Percentiles rank a stretch among this genome's conserved stretches.
phyloP scores from a whole-genome alignment of 2,329 filamentous ascomycete genomes.

The Cladophialophora immunda region DNA sequence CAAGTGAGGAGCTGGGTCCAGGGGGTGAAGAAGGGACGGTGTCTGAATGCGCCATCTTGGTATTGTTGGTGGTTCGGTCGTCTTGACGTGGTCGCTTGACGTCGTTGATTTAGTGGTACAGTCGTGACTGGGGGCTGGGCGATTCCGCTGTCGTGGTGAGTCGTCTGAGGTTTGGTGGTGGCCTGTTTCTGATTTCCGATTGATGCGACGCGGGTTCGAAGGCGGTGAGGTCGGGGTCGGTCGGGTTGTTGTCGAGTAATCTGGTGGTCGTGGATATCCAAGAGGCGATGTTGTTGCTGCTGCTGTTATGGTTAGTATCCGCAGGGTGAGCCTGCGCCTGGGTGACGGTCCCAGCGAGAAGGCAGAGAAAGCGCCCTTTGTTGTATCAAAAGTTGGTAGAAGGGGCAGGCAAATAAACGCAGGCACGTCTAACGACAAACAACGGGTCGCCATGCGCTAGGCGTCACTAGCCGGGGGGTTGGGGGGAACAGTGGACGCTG shows the following conservation, averaged over 20 bases:
- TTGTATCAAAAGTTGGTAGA: slow-evolving; percentile 5
- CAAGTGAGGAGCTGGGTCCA: slow-evolving; percentile 53
- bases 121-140: neutral
- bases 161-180: slow-evolving; percentile 9
- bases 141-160: slow-evolving; percentile 7
- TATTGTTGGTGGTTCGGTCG: slow-evolving; percentile 3
- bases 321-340: slow-evolving; percentile 14
- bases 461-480: slow-evolving; percentile 1
- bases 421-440: slow-evolving; percentile 11
- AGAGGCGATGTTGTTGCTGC: slow-evolving; percentile 7
- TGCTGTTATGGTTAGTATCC: slow-evolving; percentile 35
- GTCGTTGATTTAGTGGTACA: slow-evolving; percentile 1
- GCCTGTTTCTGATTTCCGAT: slow-evolving; percentile 7
- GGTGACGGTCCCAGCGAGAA: slow-evolving; percentile 7
- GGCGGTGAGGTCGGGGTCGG: slow-evolving; percentile 27
- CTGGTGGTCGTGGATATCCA: slow-evolving; percentile 3
- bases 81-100: slow-evolving; percentile 11
- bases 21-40: slow-evolving; percentile 48
- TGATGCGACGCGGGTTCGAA: slow-evolving; percentile 15
- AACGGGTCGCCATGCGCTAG: slow-evolving; percentile 3
- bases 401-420: slow-evolving; percentile 9
- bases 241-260: slow-evolving; percentile 12
- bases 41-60: slow-evolving; percentile 35
- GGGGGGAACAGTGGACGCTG: neutral
- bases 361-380: neutral